Percentiles rank a stretch among this genome's conserved stretches.
Evolutionary conservation across 129 eudicot genomes (phyloP).

Genomic region (Tanacetum coccineum): DNA sequence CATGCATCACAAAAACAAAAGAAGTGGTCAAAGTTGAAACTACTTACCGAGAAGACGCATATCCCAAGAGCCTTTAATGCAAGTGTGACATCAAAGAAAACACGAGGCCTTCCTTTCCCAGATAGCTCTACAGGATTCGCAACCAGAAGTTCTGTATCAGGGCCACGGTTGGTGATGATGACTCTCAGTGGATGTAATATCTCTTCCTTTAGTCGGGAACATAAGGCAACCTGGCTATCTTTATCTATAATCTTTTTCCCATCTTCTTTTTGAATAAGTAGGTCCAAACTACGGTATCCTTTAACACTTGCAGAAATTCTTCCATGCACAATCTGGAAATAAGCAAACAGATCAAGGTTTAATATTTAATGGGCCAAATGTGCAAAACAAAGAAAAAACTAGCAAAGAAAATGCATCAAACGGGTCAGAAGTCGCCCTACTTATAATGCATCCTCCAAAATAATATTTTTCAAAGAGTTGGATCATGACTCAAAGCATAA

Average conservation of each 20-base stretch:
- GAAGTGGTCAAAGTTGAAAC: not conserved
- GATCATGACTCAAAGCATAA: too few species aligned
- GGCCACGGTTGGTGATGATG: conserved; percentile 71
- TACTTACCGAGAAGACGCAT: conserved; percentile 75
- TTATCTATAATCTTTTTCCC: conserved; percentile 77
- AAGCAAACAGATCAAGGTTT: not conserved
- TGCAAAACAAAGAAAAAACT: not conserved
- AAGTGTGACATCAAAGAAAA: conserved; percentile 69
- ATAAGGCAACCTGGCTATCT: conserved; percentile 43
- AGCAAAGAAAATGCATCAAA: not conserved
- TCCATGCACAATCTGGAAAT: conserved; percentile 44
- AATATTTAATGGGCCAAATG: not conserved
- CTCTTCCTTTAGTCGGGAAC: conserved; percentile 79
- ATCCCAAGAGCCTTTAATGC: conserved; percentile 66
- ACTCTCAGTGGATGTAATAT: conserved; percentile 82
- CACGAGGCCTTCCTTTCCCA: conserved; percentile 90
- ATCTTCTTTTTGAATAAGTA: conserved; percentile 62
- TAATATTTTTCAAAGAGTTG: too few species aligned
- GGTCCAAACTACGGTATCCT: conserved; percentile 66
- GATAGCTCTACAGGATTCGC: conserved; percentile 90
- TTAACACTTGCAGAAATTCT: conserved; percentile 48
- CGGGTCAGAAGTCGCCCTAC: too few species aligned
- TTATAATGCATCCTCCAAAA: too few species aligned
- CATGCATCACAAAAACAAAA: not conserved
- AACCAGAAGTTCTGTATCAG: conserved; percentile 84